Conservation (phyloP, 768 basidiomycete species). For the Leccinum variicolor region DNA sequence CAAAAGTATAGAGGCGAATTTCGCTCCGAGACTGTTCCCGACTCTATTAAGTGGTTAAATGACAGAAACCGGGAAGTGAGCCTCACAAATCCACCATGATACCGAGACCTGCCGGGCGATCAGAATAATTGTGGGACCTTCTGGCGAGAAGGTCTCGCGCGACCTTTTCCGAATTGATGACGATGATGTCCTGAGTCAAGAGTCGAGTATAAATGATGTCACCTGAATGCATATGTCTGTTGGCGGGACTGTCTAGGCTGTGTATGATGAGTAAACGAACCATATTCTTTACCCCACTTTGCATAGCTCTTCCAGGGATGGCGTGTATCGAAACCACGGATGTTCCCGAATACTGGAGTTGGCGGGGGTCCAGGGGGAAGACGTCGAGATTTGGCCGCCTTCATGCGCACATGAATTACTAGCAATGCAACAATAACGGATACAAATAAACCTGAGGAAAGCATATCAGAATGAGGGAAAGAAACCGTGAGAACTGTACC, state of each 20-base stretch:
- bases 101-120: constrained; percentile 15
- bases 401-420: constrained; percentile 7
- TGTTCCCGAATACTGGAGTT: constrained; percentile 19
- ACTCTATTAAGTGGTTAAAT: not conserved
- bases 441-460: not conserved
- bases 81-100: constrained; percentile 19
- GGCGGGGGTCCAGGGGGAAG: constrained; percentile 24
- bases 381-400: constrained; percentile 1
- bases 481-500: not conserved
- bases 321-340: constrained; percentile 15
- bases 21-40: constrained; percentile 18
- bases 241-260: not conserved
- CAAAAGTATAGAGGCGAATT: constrained; percentile 1
- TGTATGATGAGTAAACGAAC: not conserved
- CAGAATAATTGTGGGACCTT: constrained; percentile 23
- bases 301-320: constrained; percentile 23
- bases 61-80: not conserved
- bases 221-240: constrained; percentile 8
- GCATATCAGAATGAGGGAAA: not conserved
- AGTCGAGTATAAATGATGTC: constrained; percentile 14
- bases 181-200: constrained; percentile 14
- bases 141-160: constrained; percentile 21
- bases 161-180: constrained; percentile 25
- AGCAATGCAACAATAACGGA: constrained; percentile 10
- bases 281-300: constrained; percentile 19